phyloP scores from a whole-genome alignment of 1,139 yeast species.

The Candida buenavistaensis region DNA sequence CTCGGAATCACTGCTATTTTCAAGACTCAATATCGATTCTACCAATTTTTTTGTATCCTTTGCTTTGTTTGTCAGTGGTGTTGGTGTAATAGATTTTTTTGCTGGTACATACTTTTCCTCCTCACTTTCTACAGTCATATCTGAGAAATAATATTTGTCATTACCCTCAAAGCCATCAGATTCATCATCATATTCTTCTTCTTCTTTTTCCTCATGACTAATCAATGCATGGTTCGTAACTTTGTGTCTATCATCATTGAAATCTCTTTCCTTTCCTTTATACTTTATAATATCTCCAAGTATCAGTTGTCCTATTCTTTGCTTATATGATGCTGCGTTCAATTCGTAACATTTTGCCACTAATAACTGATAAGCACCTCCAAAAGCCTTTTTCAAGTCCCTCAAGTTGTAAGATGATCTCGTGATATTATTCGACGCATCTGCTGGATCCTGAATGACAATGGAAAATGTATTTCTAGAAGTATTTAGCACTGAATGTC shows the following conservation, averaged over 20 bases:
- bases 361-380: constrained; percentile 85
- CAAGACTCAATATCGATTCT: constrained; percentile 26
- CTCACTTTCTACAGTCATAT: constrained; percentile 44
- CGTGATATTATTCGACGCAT: constrained; percentile 76
- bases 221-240: constrained; percentile 63
- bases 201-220: constrained; percentile 20
- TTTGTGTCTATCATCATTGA: constrained; percentile 69
- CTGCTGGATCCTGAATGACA: constrained; percentile 91
- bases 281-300: constrained; percentile 79
- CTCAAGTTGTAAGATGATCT: constrained; percentile 82
- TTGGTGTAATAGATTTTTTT: constrained; percentile 7
- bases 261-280: constrained; percentile 75
- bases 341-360: constrained; percentile 67
- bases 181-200: constrained; percentile 20
- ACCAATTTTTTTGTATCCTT: constrained; percentile 24
- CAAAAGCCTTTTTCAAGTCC: constrained; percentile 82
- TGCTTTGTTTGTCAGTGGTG: constrained; percentile 15
- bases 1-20: constrained; percentile 18
- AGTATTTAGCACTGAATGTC: constrained; percentile 55
- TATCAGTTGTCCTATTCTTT: constrained; percentile 71
- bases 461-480: constrained; percentile 61
- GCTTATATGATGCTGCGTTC: constrained; percentile 61
- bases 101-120: constrained; percentile 15
- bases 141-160: constrained; percentile 35
- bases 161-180: constrained; percentile 37